Base-by-base conservation (phyloP, 2,329 filamentous ascomycete species). In the Colletotrichum simmondsii region DNA sequence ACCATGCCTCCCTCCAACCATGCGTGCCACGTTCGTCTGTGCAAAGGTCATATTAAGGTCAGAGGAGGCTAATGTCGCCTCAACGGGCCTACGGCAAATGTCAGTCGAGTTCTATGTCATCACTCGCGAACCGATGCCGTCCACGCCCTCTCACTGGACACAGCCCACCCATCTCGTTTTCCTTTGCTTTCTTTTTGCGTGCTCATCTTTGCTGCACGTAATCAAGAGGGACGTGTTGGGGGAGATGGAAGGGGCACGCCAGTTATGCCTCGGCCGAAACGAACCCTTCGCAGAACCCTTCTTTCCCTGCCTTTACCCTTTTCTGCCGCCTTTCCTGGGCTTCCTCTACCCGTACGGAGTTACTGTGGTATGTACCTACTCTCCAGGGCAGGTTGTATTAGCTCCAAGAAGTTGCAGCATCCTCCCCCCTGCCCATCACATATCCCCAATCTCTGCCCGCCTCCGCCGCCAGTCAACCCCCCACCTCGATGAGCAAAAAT, bases 71-170 rank as follows among this genome's bases (percentile, higher is more conserved):
- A 58, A 65, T 57, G 63, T 26, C 49, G 30, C 49, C 22, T 64
- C 49, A 54, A 56, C 61, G 32, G 49, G 60, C 37, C 37, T 53
- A 63, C 58, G 24, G 49, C 65, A 42, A 64, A 37, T 61, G 65
- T 72, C 66, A 64, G 59, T 64, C 65, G 65, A 72, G 30, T 65
- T 69, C 59, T 59, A 69, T 72, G 70, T 72, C 70, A 72, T 70
- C 59, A 32, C 26, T 56, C 42, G 26, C 59, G 59, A 54, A 53
- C 30, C 59, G n/a, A 60, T 26, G n/a, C 64, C 30, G 58, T 49
- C 59, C 7, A 26, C 28, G 30, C 14, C n/a, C 62, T 16, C 62
- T 65, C 30, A 35, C 62, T 64, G 61, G 49, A 49, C 24, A 28
- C 16, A 11, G 14, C 37, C 60, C 30, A 35, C 54, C 56, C 56